Evolutionary conservation across 2,329 filamentous ascomycete species (phyloP).

Genomic region (Mollisiaceae sp.): DNA sequence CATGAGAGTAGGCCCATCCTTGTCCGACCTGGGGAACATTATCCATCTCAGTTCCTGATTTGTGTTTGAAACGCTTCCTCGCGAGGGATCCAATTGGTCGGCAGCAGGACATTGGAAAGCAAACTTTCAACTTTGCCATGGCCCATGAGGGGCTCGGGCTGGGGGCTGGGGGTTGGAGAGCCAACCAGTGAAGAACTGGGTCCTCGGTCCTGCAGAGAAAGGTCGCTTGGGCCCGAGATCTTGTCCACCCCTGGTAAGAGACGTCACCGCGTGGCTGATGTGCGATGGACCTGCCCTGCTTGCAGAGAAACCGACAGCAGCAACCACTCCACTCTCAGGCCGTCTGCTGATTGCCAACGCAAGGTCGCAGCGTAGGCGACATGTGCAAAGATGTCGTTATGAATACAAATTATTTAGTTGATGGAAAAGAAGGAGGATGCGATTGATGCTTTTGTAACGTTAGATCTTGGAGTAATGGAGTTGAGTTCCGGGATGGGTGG

Average conservation of each 20-base stretch:
- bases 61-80: not conserved
- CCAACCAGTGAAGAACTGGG: not conserved
- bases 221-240: constrained; percentile 11
- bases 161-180: not conserved
- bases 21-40: not conserved
- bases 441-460: not conserved
- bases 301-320: not conserved
- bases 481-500: not conserved
- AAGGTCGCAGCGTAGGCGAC: constrained; percentile 2
- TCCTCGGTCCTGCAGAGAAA: not conserved
- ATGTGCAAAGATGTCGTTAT: not conserved
- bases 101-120: not conserved
- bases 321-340: constrained; percentile 4
- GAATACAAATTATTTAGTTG: not conserved
- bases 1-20: not conserved
- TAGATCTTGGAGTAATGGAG: not conserved
- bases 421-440: not conserved
- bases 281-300: constrained; percentile 3
- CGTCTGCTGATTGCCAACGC: not conserved
- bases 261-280: constrained; percentile 9
- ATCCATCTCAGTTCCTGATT: not conserved
- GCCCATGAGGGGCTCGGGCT: not conserved
- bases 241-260: not conserved
- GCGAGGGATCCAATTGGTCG: no score
- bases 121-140: not conserved